Evolutionary conservation across 1,284 basidiomycete genomes (phyloP).

Genomic region (Sporisorium scitamineum): DNA sequence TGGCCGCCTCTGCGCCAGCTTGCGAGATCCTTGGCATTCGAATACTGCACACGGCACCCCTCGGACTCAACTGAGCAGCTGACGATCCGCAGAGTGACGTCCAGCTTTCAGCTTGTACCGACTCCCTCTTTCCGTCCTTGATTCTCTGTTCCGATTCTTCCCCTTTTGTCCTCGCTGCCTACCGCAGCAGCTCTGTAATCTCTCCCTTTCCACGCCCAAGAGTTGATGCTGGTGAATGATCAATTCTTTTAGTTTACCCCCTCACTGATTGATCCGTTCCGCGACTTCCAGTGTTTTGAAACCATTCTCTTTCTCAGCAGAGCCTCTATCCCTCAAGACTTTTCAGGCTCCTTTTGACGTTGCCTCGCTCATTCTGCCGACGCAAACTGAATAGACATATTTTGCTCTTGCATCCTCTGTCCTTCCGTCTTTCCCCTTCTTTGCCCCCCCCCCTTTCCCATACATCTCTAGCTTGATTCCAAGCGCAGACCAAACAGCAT

Average conservation of each 20-base stretch:
- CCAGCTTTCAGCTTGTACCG: background rate
- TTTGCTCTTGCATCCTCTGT: constrained; percentile 5
- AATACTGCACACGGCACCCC: background rate
- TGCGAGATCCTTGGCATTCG: background rate
- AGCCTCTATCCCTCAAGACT: constrained; percentile 8
- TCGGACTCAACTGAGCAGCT: background rate
- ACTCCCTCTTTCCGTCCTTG: background rate
- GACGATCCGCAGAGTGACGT: background rate
- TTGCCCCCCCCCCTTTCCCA: background rate
- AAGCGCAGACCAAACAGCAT: constrained; percentile 12
- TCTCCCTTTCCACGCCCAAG: constrained; percentile 14
- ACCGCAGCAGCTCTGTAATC: constrained; percentile 23
- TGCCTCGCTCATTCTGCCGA: constrained; percentile 3
- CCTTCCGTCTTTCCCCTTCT: background rate
- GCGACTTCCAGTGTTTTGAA: constrained; percentile 27
- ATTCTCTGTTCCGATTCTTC: background rate
- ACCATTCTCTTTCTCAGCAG: background rate
- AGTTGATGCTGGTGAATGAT: constrained; percentile 56
- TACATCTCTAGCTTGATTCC: background rate
- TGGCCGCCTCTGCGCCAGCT: background rate
- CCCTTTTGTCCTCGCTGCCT: constrained; percentile 4
- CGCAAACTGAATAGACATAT: constrained; percentile 11
- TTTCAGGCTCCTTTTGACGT: constrained; percentile 1
- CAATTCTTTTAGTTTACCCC: constrained; percentile 37
- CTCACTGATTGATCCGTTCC: constrained; percentile 35